Base-by-base conservation (phyloP, 768 basidiomycete genomes). In the Mycena capillaripes region DNA sequence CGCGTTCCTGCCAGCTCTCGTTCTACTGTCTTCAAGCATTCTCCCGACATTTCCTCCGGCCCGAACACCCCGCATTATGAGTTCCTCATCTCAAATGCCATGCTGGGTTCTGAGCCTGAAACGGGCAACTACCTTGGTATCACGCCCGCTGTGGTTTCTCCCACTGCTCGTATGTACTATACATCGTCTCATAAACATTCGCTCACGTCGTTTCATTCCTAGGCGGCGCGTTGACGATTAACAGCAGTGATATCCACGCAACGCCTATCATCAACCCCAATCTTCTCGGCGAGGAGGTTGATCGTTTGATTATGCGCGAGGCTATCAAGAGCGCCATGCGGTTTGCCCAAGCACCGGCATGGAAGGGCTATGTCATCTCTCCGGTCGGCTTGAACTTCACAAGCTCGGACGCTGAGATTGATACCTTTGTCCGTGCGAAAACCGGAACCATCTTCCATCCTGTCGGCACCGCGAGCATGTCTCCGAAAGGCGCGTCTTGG, bases 231-330 rank as follows among this genome's bases (percentile, higher is more conserved):
- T 16, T 63, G 7, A 50, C 29, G 6, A 19, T 63, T 2, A 63
- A 50, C 17, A 48, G 27, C 16, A 63, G 32, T 21, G 61, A 63
- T 50, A 12, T 46, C 61, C 34, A 50, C 79, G 81, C 80, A 46
- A 34, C 79, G 32, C 87, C 88, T 2, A 55, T 79, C 29, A 86
- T 89, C 77, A 83, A 89, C 75, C 86, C 87, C 0, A 83, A 84
- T 69, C 85, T 88, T 79, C 80, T 85, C 32, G 72, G 63, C 57
- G 46, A 72, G 12, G 69, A 74, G 21, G 66, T 77, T 60, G 81
- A 80, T 71, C 62, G 78, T 30, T 65, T 71, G 19, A 74, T 74
- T 27, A 75, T 81, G 75, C 74, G 77, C 27, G 58, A 75, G 16
- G 72, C 70, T 32, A 52, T 78, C 46, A 57, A 65, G 21, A 71